Evolutionary conservation across 2,329 filamentous ascomycete genomes (phyloP), one percentile per base, ranked within the genome.

Genomic region (Monosporascus sp.): DNA sequence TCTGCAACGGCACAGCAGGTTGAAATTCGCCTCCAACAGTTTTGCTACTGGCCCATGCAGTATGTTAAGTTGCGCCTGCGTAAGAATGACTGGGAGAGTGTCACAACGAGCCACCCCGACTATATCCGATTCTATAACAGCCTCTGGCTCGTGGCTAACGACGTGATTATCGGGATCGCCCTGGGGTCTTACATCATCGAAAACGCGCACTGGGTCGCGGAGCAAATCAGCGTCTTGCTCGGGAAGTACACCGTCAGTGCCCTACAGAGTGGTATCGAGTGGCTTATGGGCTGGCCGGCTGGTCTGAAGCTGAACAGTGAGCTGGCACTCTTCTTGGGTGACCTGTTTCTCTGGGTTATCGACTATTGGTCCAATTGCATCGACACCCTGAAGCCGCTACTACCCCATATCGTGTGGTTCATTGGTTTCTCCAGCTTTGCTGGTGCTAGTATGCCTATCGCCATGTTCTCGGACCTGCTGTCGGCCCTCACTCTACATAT

Each of bases 111-210:
- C 63, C 93, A 99, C 70, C 90, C 93, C 1, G 94, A 99, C 70
- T 99, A 99, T 69, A 99, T 99, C 60, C 88, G 94, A 17, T 99
- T 99, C 72, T 99, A 97, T 74, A 99, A 99, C 70, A 97, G 91
- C 65, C 77, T 99, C 5, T 99, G 94, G 94, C 87, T 99, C 8
- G 94, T 99, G 22, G 92, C 92, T 31, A 99, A 99, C 73, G 94
- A 99, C 73, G 88, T 99, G 47, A 99, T 99, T 59, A 97, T 99
- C 55, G 95, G 94, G 25, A 97, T 99, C 60, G 94, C 94, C 1
- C 74, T 99, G 7, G 95, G 94, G 0, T 96, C 91, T 1, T 99
- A 96, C 69, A 96, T 99, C 57, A 93, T 97, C 57, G 94, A 99
- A 67, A 97, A 99, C 64, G 87, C 90, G 2, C 80, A 84, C 52